A percentile compares a stretch with the other conserved stretches of the same genome.
These are phyloP conservation scores for Danielia oregonensis DNA, from an alignment of 805 yeast genomes.

Conservation along the genomic window DNA sequence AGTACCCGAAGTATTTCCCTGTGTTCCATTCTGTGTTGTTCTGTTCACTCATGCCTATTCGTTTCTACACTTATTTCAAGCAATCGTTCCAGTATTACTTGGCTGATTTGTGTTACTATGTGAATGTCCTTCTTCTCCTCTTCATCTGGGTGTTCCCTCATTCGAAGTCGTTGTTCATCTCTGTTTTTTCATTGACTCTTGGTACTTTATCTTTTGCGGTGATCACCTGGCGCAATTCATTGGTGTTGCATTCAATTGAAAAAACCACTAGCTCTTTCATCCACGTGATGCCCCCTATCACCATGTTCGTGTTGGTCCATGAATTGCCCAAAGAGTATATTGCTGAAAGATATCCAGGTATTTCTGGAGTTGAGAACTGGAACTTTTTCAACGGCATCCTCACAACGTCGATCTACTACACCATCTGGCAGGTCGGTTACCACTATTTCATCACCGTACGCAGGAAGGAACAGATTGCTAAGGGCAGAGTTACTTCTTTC, in stretches of 20 bases:
- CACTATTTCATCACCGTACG: constrained; percentile 89
- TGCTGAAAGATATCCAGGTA: constrained; percentile 74
- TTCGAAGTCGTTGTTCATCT: constrained; percentile 67
- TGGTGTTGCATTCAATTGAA: constrained; percentile 87
- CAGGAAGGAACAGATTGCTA: constrained; percentile 72
- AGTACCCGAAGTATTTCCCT: constrained; percentile 74
- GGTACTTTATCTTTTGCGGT: constrained; percentile 94
- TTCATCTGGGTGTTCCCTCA: constrained; percentile 83
- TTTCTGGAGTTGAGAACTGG: constrained; percentile 63
- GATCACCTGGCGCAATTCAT: constrained; percentile 90
- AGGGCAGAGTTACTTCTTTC: constrained; percentile 85
- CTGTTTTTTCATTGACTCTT: constrained; percentile 81
- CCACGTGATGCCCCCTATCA: constrained; percentile 86
- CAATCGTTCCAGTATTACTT: constrained; percentile 77
- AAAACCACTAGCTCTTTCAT: constrained; percentile 89
- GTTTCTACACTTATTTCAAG: constrained; percentile 80
- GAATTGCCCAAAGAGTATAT: constrained; percentile 53
- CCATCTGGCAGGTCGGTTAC: constrained; percentile 85
- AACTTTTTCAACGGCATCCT: constrained; percentile 64
- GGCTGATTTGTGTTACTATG: constrained; percentile 93
- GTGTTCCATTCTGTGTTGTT: constrained; percentile 63
- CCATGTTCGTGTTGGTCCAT: constrained; percentile 83
- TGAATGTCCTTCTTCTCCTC: constrained; percentile 61
- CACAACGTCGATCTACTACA: constrained; percentile 77
- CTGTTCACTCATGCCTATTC: constrained; percentile 69